Base-by-base conservation (phyloP, 805 yeast genomes). In the Cyberlindnera saturnus region DNA sequence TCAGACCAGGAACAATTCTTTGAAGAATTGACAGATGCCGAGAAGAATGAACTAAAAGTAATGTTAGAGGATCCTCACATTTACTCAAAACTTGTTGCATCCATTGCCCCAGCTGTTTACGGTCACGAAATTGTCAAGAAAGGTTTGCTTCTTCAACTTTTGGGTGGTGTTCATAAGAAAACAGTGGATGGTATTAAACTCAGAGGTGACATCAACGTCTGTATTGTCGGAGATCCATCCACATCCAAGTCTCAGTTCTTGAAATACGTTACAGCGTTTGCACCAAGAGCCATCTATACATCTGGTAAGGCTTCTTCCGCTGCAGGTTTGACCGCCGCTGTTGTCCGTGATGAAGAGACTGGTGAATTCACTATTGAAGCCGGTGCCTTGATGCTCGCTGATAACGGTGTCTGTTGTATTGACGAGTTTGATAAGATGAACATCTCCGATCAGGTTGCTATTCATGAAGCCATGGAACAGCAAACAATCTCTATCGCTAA, bases 381-480 rank as follows among this genome's bases (percentile, higher is more conserved):
- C 2, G 99, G 99, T 62, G 99, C 99, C 3, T 71, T 93, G 45
- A 93, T 93, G 97, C 73, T 93, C 51, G 98, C 99, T 1, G 99
- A 93, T 66, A 93, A 91, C 60, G 99, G 99, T 49, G 86, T 93
- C 48, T 93, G 99, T 74, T 95, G 96, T 56, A 93, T 93, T 64
- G 99, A 93, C 64, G 99, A 93, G 69, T 93, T 93, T 56, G 99
- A 93, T 62, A 93, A 93, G 70, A 93, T 93, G 99, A 97, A 91
- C 64, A 65, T 90, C 35, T 66, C 81, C 1, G 98, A 93, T 66
- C 98, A 93, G 67, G 98, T 93, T 43, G 98, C 98, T 3, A 91
- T 93, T 69, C 99, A 93, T 68, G 99, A 93, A 69, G 99, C 98
- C 19, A 93, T 93, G 99, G 99, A 93, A 74, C 99, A 93, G 67